Percentiles rank a stretch among this genome's conserved stretches.
phyloP scores from a whole-genome alignment of 2,329 filamentous ascomycete genomes.

The Talaromyces marneffei region DNA sequence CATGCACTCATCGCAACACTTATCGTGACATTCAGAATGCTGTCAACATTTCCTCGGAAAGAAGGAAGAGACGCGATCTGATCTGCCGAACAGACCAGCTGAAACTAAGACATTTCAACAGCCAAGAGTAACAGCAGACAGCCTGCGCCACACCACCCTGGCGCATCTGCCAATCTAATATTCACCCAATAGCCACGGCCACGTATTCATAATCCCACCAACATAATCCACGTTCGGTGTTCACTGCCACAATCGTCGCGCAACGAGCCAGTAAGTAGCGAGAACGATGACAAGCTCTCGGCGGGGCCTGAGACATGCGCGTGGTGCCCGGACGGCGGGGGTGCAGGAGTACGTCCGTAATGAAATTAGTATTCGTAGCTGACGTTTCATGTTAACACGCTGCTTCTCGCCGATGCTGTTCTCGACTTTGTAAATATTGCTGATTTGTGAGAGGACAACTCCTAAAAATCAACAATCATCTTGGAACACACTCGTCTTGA shows the following conservation, averaged over 20 bases:
- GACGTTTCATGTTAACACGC: background rate
- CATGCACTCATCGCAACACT: background rate
- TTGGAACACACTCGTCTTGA: too few species aligned
- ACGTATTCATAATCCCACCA: background rate
- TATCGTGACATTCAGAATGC: background rate
- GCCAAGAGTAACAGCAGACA: background rate
- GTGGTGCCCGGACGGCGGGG: background rate
- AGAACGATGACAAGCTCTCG: background rate
- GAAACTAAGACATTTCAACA: background rate
- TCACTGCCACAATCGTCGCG: slow-evolving; percentile 7
- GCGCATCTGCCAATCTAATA: background rate
- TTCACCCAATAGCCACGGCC: background rate
- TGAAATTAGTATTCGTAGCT: background rate
- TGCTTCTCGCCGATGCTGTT: background rate
- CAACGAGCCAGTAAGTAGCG: background rate
- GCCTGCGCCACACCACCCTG: background rate
- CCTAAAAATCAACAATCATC: background rate
- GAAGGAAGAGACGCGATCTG: background rate
- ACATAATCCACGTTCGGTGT: background rate
- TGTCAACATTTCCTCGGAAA: background rate
- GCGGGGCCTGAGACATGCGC: slow-evolving; percentile 6
- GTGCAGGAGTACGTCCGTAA: background rate
- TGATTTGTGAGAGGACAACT: background rate
- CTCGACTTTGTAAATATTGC: background rate
- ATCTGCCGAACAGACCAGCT: background rate